phyloP scores from a whole-genome alignment of 805 yeast genomes.

The Ogataea wickerhamii region DNA sequence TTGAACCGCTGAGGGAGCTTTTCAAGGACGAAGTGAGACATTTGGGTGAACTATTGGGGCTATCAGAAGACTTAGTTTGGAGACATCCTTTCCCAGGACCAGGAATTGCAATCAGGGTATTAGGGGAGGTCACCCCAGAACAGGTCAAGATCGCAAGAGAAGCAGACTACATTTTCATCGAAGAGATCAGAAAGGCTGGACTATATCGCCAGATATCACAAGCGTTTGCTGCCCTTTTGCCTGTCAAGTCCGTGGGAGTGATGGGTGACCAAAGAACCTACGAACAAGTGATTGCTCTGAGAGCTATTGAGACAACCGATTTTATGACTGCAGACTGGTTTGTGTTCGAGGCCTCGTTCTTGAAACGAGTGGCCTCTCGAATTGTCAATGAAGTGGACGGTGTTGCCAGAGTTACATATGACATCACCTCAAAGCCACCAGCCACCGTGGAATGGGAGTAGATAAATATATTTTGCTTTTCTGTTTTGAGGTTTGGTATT shows the following conservation, averaged over 20 bases:
- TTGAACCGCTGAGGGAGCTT: conserved; percentile 97
- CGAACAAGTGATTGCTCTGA: conserved; percentile 97
- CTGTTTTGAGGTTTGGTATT: neutral
- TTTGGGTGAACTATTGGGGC: conserved; percentile 90
- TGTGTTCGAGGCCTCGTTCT: conserved; percentile 85
- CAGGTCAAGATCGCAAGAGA: conserved; percentile 97
- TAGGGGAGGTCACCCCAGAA: conserved; percentile 91
- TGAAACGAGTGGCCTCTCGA: conserved; percentile 90
- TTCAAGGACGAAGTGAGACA: conserved; percentile 99
- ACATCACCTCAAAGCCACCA: conserved; percentile 98
- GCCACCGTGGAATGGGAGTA: conserved; percentile 99
- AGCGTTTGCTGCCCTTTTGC: conserved; percentile 95
- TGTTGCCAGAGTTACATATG: conserved; percentile 98
- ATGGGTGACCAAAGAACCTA: conserved; percentile 99
- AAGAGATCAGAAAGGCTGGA: conserved; percentile 92
- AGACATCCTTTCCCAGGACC: conserved; percentile 99
- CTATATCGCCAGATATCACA: conserved; percentile 90
- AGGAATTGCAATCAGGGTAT: conserved; percentile 96
- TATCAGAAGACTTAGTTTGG: conserved; percentile 97
- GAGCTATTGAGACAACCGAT: conserved; percentile 97
- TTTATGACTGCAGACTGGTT: conserved; percentile 99
- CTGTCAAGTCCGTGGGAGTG: conserved; percentile 98
- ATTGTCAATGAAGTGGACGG: conserved; percentile 98
- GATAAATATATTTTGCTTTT: conserved; percentile 1
- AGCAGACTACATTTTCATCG: conserved; percentile 94